A percentile compares a stretch with the other conserved stretches of the same genome.
These are phyloP conservation scores for Candida golubevii DNA, from an alignment of 805 yeast species.

Conservation along the genomic window DNA sequence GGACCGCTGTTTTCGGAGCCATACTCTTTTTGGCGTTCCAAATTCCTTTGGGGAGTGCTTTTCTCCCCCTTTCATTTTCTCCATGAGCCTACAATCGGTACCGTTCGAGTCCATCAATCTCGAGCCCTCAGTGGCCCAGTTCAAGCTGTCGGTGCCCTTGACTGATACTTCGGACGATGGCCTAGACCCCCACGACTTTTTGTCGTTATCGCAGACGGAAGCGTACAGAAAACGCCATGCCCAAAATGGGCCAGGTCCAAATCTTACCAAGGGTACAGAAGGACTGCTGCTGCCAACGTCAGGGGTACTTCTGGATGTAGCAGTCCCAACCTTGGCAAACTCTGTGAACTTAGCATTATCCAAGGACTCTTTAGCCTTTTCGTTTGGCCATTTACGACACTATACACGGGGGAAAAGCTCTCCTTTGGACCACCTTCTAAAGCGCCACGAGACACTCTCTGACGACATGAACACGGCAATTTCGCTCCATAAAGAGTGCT, in stretches of 20 bases:
- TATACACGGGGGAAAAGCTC: neutral
- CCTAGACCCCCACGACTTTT: slow-evolving; percentile 19
- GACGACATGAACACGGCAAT: slow-evolving; percentile 5
- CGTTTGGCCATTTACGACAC: slow-evolving; percentile 6
- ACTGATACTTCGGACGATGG: slow-evolving; percentile 18
- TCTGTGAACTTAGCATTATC: slow-evolving; percentile 5
- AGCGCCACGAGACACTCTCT: slow-evolving; percentile 5
- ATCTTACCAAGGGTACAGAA: neutral
- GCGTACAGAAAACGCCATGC: neutral
- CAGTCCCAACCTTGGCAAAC: slow-evolving; percentile 8
- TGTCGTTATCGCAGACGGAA: slow-evolving; percentile 9
- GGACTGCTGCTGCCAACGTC: slow-evolving; percentile 1
- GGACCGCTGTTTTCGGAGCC: no score
- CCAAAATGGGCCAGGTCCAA: neutral
- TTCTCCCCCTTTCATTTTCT: no score
- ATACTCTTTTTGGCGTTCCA: no score
- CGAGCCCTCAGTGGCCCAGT: slow-evolving; percentile 7
- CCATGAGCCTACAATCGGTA: slow-evolving; percentile 6
- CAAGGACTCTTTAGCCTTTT: slow-evolving; percentile 2
- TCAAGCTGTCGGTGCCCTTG: neutral
- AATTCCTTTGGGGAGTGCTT: no score
- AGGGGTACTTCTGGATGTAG: slow-evolving; percentile 2
- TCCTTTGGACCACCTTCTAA: slow-evolving; percentile 12
- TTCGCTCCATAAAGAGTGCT: slow-evolving; percentile 3
- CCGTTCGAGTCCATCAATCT: slow-evolving; percentile 18